These are phyloP conservation scores for Isabelozyma heimii DNA, from an alignment of 805 yeast species.

Conservation along the genomic window DNA sequence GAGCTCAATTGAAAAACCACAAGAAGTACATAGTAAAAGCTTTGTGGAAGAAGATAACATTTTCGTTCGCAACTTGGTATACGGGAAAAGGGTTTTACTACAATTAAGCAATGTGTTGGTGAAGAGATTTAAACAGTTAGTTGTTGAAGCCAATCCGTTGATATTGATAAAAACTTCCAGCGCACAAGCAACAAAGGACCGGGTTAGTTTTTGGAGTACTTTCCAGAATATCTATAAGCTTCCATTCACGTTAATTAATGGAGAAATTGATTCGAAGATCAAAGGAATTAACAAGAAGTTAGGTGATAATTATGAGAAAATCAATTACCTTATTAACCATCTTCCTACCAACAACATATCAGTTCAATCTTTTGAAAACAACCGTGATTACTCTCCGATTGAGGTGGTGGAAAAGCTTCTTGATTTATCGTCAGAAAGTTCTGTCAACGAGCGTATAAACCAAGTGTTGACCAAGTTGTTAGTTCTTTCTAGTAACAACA, in stretches of 20 bases:
- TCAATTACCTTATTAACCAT: constrained; percentile 1
- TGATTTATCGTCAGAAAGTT: not conserved
- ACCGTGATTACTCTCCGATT: not conserved
- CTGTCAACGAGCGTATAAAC: constrained; percentile 3
- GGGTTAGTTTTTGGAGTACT: not conserved
- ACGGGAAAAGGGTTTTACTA: not conserved
- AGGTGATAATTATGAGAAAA: not conserved
- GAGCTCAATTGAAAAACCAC: not conserved
- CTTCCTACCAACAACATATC: constrained; percentile 1
- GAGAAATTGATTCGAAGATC: constrained; percentile 1
- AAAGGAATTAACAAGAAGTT: constrained; percentile 1
- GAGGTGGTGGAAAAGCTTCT: not conserved
- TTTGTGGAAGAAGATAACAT: not conserved
- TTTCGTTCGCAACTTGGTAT: not conserved
- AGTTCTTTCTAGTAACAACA: not conserved
- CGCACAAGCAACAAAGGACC: not conserved
- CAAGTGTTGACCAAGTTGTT: not conserved
- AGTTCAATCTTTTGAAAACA: not conserved
- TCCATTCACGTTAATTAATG: constrained; percentile 3
- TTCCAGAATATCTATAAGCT: not conserved
- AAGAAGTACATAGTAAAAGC: not conserved
- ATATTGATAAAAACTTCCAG: not conserved
- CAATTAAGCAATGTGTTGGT: not conserved
- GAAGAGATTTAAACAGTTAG: not conserved
- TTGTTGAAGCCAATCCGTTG: not conserved